phyloP scores from a whole-genome alignment of 495 filamentous ascomycete species.

The Neurospora sublineolata region DNA sequence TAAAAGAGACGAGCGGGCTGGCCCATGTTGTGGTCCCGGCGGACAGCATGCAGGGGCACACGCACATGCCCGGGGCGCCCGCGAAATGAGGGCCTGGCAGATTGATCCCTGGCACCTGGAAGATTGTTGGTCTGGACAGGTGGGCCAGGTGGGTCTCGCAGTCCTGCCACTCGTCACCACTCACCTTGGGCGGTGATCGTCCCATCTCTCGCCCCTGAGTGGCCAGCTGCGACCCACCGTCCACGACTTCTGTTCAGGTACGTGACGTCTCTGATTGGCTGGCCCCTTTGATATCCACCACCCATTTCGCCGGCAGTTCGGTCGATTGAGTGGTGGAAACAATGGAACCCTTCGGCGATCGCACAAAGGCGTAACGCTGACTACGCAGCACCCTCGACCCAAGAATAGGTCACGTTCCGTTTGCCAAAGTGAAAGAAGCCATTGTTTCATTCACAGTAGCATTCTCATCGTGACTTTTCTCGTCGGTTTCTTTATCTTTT shows the following conservation, averaged over 20 bases:
- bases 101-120: neutral
- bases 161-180: constrained; percentile 4
- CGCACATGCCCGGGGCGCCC: neutral
- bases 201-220: constrained; percentile 4
- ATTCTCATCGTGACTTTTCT: neutral
- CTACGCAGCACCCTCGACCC: neutral
- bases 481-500: neutral
- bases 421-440: neutral
- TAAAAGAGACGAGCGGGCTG: neutral
- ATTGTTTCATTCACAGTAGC: neutral
- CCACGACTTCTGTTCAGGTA: constrained; percentile 17
- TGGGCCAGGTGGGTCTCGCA: neutral
- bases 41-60: neutral
- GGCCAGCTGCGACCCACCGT: constrained; percentile 7
- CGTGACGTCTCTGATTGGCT: constrained; percentile 12
- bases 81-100: constrained; percentile 15
- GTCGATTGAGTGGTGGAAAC: neutral
- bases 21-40: neutral
- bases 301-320: neutral
- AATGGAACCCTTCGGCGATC: neutral
- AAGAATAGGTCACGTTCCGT: neutral
- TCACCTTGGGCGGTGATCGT: constrained; percentile 6
- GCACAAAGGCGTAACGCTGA: neutral
- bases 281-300: neutral
- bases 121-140: neutral